A percentile compares a stretch with the other conserved stretches of the same genome.
Evolutionary conservation across 2,329 filamentous ascomycete species (phyloP).

Genomic region (Diplodia scrobiculata): DNA sequence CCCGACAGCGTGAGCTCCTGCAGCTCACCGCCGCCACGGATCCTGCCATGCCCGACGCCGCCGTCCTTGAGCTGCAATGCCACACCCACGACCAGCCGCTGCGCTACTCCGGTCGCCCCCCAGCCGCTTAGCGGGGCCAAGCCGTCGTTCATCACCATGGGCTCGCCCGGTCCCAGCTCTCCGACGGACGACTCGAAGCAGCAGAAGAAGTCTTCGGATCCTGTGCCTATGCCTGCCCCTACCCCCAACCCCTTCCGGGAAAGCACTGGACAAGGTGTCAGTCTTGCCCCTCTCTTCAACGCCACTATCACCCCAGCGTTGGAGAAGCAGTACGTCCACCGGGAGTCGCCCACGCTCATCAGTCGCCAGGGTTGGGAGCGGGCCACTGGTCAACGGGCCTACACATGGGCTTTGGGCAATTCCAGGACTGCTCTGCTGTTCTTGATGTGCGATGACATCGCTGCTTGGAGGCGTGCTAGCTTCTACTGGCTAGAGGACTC

Average conservation of each 20-base stretch:
- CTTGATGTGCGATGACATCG: conserved; percentile 45
- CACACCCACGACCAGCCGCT: conserved; percentile 44
- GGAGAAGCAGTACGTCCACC: conserved; percentile 42
- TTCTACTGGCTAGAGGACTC: conserved; percentile 44
- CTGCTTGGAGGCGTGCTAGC: conserved; percentile 44
- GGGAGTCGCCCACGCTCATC: conserved; percentile 41
- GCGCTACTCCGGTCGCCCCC: conserved; percentile 37
- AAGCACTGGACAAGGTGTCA: conserved; percentile 29
- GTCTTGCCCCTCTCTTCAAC: conserved; percentile 40
- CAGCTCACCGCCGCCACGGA: conserved; percentile 20
- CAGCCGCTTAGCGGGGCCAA: conserved; percentile 23
- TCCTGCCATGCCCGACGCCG: conserved; percentile 27
- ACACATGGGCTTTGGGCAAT: conserved; percentile 47
- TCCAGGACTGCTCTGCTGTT: conserved; percentile 45
- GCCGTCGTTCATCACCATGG: conserved; percentile 23
- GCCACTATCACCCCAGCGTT: conserved; percentile 44
- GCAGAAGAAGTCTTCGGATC: conserved; percentile 13
- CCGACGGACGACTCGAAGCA: conserved; percentile 16
- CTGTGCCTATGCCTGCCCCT: neutral
- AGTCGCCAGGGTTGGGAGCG: conserved; percentile 44
- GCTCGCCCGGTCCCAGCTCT: conserved; percentile 8
- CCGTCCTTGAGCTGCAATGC: conserved; percentile 24
- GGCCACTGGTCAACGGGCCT: conserved; percentile 41
- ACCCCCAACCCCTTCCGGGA: conserved; percentile 42
- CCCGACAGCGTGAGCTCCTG: conserved; percentile 36